Conservation (phyloP, 1,284 basidiomycete genomes). For the Leccinum pseudoinsigne region DNA sequence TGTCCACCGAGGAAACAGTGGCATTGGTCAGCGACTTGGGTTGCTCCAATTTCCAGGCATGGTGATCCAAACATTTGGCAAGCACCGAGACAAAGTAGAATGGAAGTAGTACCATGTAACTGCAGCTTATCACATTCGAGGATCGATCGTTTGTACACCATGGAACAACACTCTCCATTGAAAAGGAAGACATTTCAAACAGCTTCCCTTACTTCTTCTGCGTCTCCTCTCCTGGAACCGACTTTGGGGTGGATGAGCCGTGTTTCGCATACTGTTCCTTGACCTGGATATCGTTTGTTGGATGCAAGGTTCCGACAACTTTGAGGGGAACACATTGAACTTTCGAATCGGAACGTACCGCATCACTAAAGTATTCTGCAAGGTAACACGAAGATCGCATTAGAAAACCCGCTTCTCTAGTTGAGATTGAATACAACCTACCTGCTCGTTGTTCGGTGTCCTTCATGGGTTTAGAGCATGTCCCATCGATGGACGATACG, state of each 20-base stretch:
- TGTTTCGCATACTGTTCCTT: slow-evolving; percentile 25
- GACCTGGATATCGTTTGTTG: slow-evolving; percentile 9
- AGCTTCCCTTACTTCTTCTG: not conserved
- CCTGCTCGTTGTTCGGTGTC: slow-evolving; percentile 34
- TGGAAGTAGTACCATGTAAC: not conserved
- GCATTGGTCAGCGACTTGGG: slow-evolving; percentile 59
- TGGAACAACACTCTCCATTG: not conserved
- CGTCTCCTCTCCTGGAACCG: slow-evolving; percentile 1
- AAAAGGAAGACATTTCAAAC: not conserved
- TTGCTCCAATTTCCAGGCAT: slow-evolving; percentile 69
- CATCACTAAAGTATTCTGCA: slow-evolving; percentile 32
- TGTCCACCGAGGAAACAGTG: slow-evolving; percentile 70
- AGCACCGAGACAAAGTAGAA: slow-evolving; percentile 16
- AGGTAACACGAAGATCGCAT: not conserved
- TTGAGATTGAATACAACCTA: slow-evolving; percentile 11
- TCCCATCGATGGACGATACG: slow-evolving; percentile 45
- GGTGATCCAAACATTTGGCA: slow-evolving; percentile 58
- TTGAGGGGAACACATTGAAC: not conserved
- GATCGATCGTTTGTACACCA: slow-evolving; percentile 13
- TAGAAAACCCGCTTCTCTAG: not conserved
- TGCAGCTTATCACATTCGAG: not conserved
- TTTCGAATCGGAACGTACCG: slow-evolving; percentile 16
- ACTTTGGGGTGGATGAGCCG: slow-evolving; percentile 14
- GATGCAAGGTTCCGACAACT: not conserved
- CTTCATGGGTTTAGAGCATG: slow-evolving; percentile 31